A percentile compares a stretch with the other conserved stretches of the same genome.
phyloP scores from a whole-genome alignment of 176 grass and related monocot genomes.

The bread wheat (Triticum aestivum) region DNA sequence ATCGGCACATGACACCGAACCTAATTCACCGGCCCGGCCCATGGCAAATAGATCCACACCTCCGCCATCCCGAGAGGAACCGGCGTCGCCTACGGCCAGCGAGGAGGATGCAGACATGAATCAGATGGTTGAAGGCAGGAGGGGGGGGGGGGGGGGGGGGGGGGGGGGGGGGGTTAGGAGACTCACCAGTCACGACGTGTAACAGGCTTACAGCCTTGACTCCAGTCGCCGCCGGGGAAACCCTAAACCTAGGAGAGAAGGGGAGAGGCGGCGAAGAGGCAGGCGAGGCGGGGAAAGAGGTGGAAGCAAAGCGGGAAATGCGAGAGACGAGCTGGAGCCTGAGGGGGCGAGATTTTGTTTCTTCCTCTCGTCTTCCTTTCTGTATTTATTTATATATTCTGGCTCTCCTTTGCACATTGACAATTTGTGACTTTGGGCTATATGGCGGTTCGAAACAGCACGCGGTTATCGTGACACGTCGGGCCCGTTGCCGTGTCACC shows the following conservation, averaged over 20 bases:
- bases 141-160: not conserved
- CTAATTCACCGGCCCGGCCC: not conserved
- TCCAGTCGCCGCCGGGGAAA: slow-evolving; percentile 8
- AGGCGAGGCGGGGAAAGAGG: not conserved
- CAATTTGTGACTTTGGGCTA: not conserved
- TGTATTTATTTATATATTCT: too few relatives aligned
- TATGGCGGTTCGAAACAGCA: not conserved
- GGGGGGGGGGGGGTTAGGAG: not conserved
- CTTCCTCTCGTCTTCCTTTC: not conserved
- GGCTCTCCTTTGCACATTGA: not conserved
- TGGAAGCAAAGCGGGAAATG: slow-evolving; percentile 11
- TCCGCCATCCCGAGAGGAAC: not conserved
- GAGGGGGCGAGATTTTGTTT: not conserved
- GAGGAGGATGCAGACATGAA: not conserved
- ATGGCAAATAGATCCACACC: not conserved
- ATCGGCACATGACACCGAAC: not conserved
- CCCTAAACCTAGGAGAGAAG: slow-evolving; percentile 13
- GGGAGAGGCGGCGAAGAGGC: slow-evolving; percentile 12
- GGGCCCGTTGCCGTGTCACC: not conserved
- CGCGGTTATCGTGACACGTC: not conserved
- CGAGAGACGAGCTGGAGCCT: not conserved
- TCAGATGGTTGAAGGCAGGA: not conserved
- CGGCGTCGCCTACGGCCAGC: not conserved
- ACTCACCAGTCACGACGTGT: slow-evolving; percentile 9
- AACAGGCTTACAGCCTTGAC: slow-evolving; percentile 1